Conservation (phyloP, 1,284 basidiomycete genomes). For the Meira miltonrushii region DNA sequence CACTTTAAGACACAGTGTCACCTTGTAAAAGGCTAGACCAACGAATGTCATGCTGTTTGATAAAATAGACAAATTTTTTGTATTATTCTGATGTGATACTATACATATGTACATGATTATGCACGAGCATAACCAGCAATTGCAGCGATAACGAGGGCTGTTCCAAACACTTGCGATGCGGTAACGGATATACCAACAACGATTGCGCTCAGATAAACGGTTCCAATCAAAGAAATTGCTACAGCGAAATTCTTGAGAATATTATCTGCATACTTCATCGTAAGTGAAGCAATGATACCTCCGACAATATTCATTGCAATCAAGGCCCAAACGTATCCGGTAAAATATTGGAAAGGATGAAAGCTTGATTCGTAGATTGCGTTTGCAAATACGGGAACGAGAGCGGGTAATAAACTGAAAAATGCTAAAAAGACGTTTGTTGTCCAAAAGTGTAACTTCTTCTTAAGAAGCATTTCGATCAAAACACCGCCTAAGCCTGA, state of each 20-base stretch:
- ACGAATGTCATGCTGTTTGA: too few species aligned
- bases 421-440: neutral
- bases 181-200: too few species aligned
- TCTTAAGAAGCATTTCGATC: neutral
- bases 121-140: neutral
- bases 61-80: too few species aligned
- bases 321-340: neutral
- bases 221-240: too few species aligned
- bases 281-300: neutral
- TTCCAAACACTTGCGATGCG: neutral
- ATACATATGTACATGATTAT: too few species aligned
- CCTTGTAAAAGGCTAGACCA: too few species aligned
- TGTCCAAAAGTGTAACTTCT: neutral
- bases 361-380: neutral
- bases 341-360: neutral
- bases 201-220: too few species aligned
- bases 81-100: too few species aligned
- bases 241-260: slow-evolving; percentile 1
- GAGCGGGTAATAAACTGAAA: neutral
- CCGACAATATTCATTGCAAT: neutral
- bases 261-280: slow-evolving; percentile 2
- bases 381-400: neutral
- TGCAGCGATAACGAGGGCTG: neutral
- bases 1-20: too few species aligned
- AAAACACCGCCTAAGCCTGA: neutral